These are phyloP conservation scores for Ustilago shanxiensis DNA, from an alignment of 1,284 basidiomycete genomes.

Conservation along the genomic window DNA sequence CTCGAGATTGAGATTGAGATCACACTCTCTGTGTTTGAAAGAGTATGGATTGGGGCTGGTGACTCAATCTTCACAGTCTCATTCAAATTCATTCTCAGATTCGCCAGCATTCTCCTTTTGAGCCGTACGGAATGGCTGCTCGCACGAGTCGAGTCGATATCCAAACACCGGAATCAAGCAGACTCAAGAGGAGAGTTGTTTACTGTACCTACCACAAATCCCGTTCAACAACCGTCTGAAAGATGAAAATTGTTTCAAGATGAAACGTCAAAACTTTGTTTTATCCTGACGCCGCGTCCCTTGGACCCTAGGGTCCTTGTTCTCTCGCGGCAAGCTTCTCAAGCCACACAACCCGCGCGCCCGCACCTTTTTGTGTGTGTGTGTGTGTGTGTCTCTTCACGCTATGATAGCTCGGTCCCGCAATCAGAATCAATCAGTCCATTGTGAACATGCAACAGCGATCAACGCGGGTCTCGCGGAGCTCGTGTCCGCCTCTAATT, in stretches of 20 bases:
- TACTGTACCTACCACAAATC: too few species aligned
- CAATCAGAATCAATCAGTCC: too few species aligned
- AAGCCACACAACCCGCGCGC: too few species aligned
- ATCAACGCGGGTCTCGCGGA: conserved; percentile 11
- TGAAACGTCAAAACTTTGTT: not conserved
- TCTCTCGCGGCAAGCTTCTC: too few species aligned
- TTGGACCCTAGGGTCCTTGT: conserved; percentile 1
- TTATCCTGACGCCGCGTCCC: not conserved
- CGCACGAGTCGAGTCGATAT: not conserved
- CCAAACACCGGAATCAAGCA: too few species aligned
- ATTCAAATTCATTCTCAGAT: not conserved
- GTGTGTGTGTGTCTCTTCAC: too few species aligned
- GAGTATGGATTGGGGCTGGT: not conserved
- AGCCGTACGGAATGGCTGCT: not conserved
- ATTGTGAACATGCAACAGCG: conserved; percentile 1
- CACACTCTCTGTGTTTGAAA: not conserved
- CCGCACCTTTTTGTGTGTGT: too few species aligned
- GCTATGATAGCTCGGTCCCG: not conserved
- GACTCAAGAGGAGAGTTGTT: too few species aligned
- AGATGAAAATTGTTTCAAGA: too few species aligned
- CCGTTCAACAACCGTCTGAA: too few species aligned
- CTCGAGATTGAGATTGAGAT: not conserved
- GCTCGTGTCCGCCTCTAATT: too few species aligned
- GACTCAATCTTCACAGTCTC: not conserved
- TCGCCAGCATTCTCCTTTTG: not conserved